These are phyloP conservation scores for Fomitopsis palustris DNA, from an alignment of 1,284 basidiomycete genomes.

Conservation along the genomic window DNA sequence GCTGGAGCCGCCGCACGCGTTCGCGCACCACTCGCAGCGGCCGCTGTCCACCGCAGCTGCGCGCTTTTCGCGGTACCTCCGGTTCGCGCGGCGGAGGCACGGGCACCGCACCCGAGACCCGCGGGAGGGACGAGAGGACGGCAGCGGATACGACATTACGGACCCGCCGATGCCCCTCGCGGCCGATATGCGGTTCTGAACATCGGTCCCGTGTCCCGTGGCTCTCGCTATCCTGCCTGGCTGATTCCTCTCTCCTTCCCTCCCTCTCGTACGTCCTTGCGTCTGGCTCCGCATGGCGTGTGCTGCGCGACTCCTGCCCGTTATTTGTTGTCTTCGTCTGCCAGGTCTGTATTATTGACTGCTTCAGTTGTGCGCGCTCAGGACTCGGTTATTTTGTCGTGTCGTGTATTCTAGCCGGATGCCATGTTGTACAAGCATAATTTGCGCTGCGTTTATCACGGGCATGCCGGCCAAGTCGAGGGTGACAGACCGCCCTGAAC, in stretches of 20 bases:
- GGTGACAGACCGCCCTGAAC: no score
- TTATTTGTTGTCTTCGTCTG: not conserved
- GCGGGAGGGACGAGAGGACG: slow-evolving; percentile 15
- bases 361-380: not conserved
- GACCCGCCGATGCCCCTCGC: slow-evolving; percentile 26
- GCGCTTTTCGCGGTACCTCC: slow-evolving; percentile 67
- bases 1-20: slow-evolving; percentile 23
- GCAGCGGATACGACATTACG: slow-evolving; percentile 25
- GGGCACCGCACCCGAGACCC: slow-evolving; percentile 9
- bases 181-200: slow-evolving; percentile 13
- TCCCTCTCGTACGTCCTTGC: not conserved
- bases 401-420: not conserved
- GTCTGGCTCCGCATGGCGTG: not conserved
- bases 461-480: no score
- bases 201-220: not conserved
- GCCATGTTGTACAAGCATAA: not conserved
- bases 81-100: slow-evolving; percentile 48
- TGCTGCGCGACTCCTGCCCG: not conserved
- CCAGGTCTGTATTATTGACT: not conserved
- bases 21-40: slow-evolving; percentile 12
- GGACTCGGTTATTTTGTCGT: not conserved
- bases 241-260: not conserved
- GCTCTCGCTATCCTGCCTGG: not conserved
- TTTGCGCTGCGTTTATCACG: not conserved
- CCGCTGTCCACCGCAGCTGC: slow-evolving; percentile 28